A percentile compares a stretch with the other conserved stretches of the same genome.
phyloP scores from a whole-genome alignment of 768 basidiomycete species.

The Lactifluus pinguis region DNA sequence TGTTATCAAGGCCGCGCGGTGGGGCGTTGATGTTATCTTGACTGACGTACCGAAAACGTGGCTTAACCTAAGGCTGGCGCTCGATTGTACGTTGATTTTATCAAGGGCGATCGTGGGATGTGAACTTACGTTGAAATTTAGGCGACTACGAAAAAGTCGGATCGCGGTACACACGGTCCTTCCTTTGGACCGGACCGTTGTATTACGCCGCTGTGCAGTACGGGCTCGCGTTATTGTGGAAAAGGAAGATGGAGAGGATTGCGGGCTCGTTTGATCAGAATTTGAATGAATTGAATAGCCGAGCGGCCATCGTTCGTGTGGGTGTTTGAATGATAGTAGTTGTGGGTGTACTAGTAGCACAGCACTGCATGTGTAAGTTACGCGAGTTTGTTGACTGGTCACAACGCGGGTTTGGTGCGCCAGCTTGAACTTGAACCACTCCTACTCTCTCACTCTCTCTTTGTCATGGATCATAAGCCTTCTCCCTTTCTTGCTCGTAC shows the following conservation, averaged over 20 bases:
- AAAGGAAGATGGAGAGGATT: constrained; percentile 11
- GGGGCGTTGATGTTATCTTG: constrained; percentile 39
- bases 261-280: constrained; percentile 19
- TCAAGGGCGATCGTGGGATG: not conserved
- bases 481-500: constrained; percentile 21
- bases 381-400: too few relatives aligned
- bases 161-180: constrained; percentile 15
- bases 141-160: constrained; percentile 20
- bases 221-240: not conserved
- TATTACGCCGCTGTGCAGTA: constrained; percentile 18
- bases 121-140: not conserved
- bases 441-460: not conserved
- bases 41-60: constrained; percentile 37
- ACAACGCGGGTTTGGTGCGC: not conserved
- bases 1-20: constrained; percentile 45
- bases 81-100: constrained; percentile 15
- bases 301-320: constrained; percentile 1
- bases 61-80: constrained; percentile 30
- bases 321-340: not conserved
- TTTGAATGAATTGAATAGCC: not conserved
- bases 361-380: too few relatives aligned
- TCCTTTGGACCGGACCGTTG: constrained; percentile 19
- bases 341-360: too few relatives aligned
- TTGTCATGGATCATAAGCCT: constrained; percentile 2
- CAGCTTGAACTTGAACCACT: not conserved